These are phyloP conservation scores for Erigeron canadensis DNA, from an alignment of 129 eudicot species.

Conservation along the genomic window DNA sequence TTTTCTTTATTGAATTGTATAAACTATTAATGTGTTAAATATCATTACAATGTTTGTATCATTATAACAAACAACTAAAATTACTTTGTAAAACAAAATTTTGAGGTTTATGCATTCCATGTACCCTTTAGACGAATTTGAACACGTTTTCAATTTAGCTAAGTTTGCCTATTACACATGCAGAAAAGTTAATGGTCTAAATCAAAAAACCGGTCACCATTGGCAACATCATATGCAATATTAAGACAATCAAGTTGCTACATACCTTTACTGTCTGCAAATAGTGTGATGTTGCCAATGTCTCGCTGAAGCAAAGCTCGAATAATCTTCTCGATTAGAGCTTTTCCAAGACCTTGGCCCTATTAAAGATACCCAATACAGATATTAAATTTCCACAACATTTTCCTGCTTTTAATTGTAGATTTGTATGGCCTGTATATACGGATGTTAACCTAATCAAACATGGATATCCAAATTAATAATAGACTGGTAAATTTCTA, in stretches of 20 bases:
- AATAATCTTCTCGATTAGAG: conserved; percentile 80
- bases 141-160: not conserved
- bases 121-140: not conserved
- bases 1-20: no score
- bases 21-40: no score
- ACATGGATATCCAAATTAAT: not conserved
- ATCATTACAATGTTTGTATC: no score
- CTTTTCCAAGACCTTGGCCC: conserved; percentile 99
- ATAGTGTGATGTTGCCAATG: conserved; percentile 85
- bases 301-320: conserved; percentile 89
- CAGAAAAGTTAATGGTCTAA: not conserved
- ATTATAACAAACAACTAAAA: no score
- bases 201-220: not conserved
- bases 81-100: not conserved
- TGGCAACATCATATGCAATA: not conserved
- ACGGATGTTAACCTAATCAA: not conserved
- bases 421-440: not conserved
- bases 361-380: conserved; percentile 21
- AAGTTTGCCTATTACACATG: not conserved
- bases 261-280: conserved; percentile 80
- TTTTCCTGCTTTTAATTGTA: not conserved
- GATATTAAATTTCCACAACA: not conserved
- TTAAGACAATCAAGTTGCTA: not conserved
- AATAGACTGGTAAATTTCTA: not conserved
- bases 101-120: not conserved